Percentiles rank a stretch among this genome's conserved stretches.
Evolutionary conservation across 116 monocot species (phyloP).

Genomic region (Posidonia oceanica): DNA sequence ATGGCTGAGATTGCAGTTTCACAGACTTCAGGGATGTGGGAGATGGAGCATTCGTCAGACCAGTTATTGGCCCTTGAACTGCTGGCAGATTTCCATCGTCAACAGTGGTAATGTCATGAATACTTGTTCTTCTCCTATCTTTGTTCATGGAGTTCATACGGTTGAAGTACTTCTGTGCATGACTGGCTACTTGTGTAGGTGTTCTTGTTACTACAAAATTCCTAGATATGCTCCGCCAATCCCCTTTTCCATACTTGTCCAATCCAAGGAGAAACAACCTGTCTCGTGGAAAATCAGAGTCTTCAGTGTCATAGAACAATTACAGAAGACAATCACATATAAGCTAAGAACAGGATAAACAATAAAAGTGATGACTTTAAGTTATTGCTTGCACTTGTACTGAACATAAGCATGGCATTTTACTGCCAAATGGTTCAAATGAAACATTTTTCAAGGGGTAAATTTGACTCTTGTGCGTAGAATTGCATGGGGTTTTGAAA

Average conservation of each 20-base stretch:
- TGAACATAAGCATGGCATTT: too few relatives aligned
- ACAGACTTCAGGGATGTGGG: slow-evolving; percentile 11
- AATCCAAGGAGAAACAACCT: slow-evolving; percentile 47
- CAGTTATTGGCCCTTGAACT: slow-evolving; percentile 21
- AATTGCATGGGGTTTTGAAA: too few relatives aligned
- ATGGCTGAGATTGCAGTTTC: too few relatives aligned
- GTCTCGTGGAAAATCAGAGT: not conserved
- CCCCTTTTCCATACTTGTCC: slow-evolving; percentile 8
- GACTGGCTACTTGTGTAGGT: too few relatives aligned
- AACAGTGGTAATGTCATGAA: slow-evolving; percentile 10
- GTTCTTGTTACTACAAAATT: slow-evolving; percentile 3
- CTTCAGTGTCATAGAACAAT: too few relatives aligned
- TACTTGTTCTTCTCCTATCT: slow-evolving; percentile 2
- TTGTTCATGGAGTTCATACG: not conserved
- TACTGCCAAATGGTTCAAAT: too few relatives aligned
- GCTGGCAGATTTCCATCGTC: slow-evolving; percentile 10
- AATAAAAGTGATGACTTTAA: too few relatives aligned
- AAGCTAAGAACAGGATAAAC: too few relatives aligned
- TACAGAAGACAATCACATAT: too few relatives aligned
- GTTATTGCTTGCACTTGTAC: too few relatives aligned
- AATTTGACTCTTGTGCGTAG: too few relatives aligned
- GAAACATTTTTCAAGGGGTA: too few relatives aligned
- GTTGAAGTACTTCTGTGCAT: slow-evolving; percentile 10
- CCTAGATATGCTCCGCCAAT: slow-evolving; percentile 9
- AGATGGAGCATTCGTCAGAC: slow-evolving; percentile 4